Conservation (phyloP, 2,329 filamentous ascomycete genomes). For the Raffaelea arxii region DNA sequence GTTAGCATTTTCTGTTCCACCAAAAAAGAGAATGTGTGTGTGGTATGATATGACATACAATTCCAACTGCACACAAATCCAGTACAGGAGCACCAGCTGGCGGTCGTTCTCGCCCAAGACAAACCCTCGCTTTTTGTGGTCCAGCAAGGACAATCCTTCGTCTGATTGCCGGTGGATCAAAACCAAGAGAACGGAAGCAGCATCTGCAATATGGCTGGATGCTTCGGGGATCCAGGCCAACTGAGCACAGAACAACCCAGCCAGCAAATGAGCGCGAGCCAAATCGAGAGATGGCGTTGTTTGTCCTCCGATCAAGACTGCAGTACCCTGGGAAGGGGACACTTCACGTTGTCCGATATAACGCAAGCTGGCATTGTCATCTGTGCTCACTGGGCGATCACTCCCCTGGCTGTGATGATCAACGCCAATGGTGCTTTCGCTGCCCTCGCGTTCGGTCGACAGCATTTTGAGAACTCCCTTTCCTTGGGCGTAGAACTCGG, state of each 20-base stretch:
- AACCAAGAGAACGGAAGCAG: conserved; percentile 2
- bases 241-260: conserved; percentile 11
- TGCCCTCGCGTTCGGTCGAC: neutral
- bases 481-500: conserved; percentile 7
- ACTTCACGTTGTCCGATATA: too few relatives aligned
- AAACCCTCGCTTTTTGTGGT: conserved; percentile 2
- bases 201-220: conserved; percentile 5
- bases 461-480: conserved; percentile 5
- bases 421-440: too few relatives aligned
- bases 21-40: neutral
- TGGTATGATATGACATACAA: conserved; percentile 6
- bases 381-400: neutral
- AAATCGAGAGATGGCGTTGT: conserved; percentile 6
- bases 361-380: neutral
- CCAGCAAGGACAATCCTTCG: conserved; percentile 4
- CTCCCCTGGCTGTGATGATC: too few relatives aligned
- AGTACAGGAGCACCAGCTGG: conserved; percentile 10
- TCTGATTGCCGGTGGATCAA: conserved; percentile 2
- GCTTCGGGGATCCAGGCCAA: conserved; percentile 8
- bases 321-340: neutral
- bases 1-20: neutral
- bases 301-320: neutral
- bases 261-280: conserved; percentile 11
- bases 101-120: conserved; percentile 5
- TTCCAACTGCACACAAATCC: conserved; percentile 11